Conservation (phyloP, 2,329 filamentous ascomycete genomes). For the Penicillium frequentans region DNA sequence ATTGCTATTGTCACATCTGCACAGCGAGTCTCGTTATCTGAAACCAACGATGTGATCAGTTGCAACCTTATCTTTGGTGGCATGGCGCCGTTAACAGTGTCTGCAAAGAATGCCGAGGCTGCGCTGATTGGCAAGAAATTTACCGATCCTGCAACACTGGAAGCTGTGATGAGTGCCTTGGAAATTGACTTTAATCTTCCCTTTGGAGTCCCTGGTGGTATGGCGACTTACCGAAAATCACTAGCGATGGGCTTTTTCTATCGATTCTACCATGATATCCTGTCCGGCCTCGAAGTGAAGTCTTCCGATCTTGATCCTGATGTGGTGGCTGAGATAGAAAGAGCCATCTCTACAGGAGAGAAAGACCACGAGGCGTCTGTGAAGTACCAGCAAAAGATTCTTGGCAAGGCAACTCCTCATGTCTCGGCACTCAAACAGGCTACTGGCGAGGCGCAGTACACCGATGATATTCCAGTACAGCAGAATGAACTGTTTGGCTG, state of each 20-base stretch:
- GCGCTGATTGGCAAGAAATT: slow-evolving; percentile 77
- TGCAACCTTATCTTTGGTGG: slow-evolving; percentile 87
- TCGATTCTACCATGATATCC: slow-evolving; percentile 88
- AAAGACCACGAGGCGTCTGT: slow-evolving; percentile 74
- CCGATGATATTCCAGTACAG: slow-evolving; percentile 84
- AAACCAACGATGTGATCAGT: slow-evolving; percentile 68
- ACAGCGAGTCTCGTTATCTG: slow-evolving; percentile 70
- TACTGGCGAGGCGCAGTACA: slow-evolving; percentile 93
- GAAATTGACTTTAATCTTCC: slow-evolving; percentile 84
- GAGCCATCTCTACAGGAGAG: slow-evolving; percentile 75
- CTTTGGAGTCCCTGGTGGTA: slow-evolving; percentile 91
- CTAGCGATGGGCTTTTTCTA: slow-evolving; percentile 94
- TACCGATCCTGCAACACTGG: slow-evolving; percentile 77
- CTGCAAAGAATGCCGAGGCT: slow-evolving; percentile 73
- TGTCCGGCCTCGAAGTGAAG: slow-evolving; percentile 57
- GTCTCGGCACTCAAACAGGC: slow-evolving; percentile 91
- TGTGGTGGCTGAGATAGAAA: slow-evolving; percentile 79
- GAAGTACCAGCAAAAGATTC: slow-evolving; percentile 76
- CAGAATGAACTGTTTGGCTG: slow-evolving; percentile 88
- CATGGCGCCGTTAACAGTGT: slow-evolving; percentile 90
- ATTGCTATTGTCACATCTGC: slow-evolving; percentile 96
- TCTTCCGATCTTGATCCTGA: slow-evolving; percentile 64
- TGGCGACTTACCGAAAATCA: slow-evolving; percentile 93
- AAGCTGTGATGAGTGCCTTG: slow-evolving; percentile 87
- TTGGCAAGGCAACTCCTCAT: slow-evolving; percentile 84